Conservation (phyloP, 2,329 filamentous ascomycete species). For the Scedosporium dehoogii region DNA sequence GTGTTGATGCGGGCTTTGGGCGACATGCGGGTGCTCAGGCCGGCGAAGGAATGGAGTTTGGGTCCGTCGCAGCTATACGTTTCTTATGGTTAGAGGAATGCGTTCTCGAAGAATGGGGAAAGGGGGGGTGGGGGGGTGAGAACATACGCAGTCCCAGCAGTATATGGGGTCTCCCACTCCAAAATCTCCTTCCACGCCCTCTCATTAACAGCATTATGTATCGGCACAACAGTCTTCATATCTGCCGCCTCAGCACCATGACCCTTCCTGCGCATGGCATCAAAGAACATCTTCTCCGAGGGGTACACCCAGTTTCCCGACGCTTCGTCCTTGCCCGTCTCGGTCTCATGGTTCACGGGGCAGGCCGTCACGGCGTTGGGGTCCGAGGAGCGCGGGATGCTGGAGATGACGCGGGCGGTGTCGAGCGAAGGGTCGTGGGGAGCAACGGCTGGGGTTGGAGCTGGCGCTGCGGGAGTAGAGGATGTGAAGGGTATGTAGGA, state of each 20-base stretch:
- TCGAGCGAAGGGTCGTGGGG: constrained; percentile 34
- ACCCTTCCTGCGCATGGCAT: constrained; percentile 87
- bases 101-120: no score
- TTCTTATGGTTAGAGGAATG: constrained; percentile 9
- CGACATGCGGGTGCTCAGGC: constrained; percentile 59
- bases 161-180: constrained; percentile 69
- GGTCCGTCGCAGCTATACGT: constrained; percentile 55
- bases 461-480: constrained; percentile 9
- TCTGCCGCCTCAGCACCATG: constrained; percentile 61
- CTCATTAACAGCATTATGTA: constrained; percentile 98
- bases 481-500: constrained; percentile 32
- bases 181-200: constrained; percentile 88
- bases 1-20: constrained; percentile 78
- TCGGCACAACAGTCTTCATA: constrained; percentile 88
- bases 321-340: constrained; percentile 58
- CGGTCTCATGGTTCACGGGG: constrained; percentile 66
- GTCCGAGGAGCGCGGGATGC: constrained; percentile 57
- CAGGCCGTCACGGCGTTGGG: constrained; percentile 22
- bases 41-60: constrained; percentile 73
- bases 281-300: constrained; percentile 95
- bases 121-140: constrained; percentile 5
- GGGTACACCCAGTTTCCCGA: constrained; percentile 96
- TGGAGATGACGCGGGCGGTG: constrained; percentile 63
- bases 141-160: constrained; percentile 43
- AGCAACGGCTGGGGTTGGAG: constrained; percentile 9